Base-by-base conservation (phyloP, 257 asterid genomes). In the Nyctanthes arbortristis region DNA sequence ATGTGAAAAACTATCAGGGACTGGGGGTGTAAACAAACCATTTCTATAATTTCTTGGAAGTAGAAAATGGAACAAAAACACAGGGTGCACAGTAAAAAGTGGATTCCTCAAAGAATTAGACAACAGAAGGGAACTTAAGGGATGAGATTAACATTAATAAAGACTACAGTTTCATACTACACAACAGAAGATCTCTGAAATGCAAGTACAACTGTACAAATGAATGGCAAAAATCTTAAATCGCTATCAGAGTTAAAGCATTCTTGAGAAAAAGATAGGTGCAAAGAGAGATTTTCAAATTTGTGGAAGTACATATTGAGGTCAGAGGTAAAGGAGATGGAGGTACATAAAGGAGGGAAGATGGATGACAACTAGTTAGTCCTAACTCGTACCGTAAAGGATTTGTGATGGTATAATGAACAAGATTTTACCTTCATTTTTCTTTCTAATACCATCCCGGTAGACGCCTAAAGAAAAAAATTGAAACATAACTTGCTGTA, bases 151-250 rank as follows among this genome's bases (percentile, higher is more conserved):
- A 49, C 58, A 22, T 49, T 18, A 49, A 49, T 49, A 52, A 52
- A 52, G 29, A 10, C 30, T 52, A 20, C 59, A 52, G 29, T 52
- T 52, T 52, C 30, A 52, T 52, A 9, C 59, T 52, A 52, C 30
- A 52, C n/a, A 52, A 52, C 59, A 52, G 59, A 52, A 52, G 59
- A 52, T 52, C 24, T 22, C 59, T 52, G 59, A 70, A 75, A 59
- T 70, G 73, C 67, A 77, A 67, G 77, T 65, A 71, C 75, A 49
- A 63, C 59, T 34, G 77, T 65, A 71, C 75, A 49, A 63, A 65
- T 34, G 29, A 35, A 54, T 39, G 74, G 56, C 24, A 73, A 62
- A 63, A 32, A 70, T 34, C 64, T 62, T 63, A 22, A 52, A 60
- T 16, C 25, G 22, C 27, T 20, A 16, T 25, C 58, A 39, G 12